Conservation (phyloP, 164 flowering plant species). For the Tinospora cordifolia region DNA sequence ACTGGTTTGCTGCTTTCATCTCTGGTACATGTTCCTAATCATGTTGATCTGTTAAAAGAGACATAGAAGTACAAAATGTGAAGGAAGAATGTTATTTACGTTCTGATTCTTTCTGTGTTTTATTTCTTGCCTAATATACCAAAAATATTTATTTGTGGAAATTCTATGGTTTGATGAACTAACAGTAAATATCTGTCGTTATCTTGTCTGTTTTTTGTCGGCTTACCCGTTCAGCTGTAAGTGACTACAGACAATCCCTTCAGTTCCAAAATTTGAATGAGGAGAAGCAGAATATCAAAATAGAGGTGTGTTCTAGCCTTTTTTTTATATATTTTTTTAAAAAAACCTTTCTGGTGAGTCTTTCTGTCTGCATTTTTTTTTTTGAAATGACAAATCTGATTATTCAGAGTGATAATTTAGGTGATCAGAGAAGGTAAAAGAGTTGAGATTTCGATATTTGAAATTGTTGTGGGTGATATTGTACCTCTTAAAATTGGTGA, state of each 20-base stretch:
- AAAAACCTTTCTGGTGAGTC: too few relatives aligned
- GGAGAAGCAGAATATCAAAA: slow-evolving; percentile 80
- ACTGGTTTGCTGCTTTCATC: background rate
- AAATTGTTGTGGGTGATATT: slow-evolving; percentile 93
- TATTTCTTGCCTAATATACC: too few relatives aligned
- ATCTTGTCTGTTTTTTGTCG: background rate
- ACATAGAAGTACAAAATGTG: background rate
- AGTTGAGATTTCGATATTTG: slow-evolving; percentile 76
- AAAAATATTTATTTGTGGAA: too few relatives aligned
- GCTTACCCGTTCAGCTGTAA: slow-evolving; percentile 46
- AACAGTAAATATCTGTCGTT: background rate
- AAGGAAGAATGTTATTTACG: background rate
- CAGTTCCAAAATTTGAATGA: slow-evolving; percentile 87
- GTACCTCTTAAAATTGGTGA: slow-evolving; percentile 91
- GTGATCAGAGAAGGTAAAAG: slow-evolving; percentile 84
- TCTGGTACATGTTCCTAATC: background rate
- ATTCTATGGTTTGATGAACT: too few relatives aligned
- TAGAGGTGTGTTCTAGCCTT: slow-evolving; percentile 63
- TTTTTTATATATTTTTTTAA: too few relatives aligned
- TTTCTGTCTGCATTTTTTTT: too few relatives aligned
- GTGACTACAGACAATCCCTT: slow-evolving; percentile 89
- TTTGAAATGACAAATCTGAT: background rate
- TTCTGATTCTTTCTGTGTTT: background rate
- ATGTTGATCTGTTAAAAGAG: background rate
- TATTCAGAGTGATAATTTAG: slow-evolving; percentile 23